Conservation (phyloP, 805 yeast genomes). For the Candida patagonica region DNA sequence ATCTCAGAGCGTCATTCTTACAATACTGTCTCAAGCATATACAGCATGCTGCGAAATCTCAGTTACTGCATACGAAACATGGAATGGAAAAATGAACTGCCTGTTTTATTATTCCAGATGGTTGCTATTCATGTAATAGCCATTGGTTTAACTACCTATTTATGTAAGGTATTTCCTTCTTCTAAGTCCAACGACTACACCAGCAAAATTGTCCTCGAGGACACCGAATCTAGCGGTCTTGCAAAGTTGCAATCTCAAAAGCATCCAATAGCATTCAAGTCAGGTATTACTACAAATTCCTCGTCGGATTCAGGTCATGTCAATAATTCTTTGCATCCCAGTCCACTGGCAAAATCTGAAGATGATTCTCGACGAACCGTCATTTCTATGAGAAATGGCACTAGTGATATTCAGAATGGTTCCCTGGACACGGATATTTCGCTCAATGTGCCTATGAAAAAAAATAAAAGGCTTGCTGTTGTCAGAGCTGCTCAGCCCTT, state of each 20-base stretch:
- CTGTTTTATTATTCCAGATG: conserved; percentile 20
- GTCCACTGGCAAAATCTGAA: conserved; percentile 12
- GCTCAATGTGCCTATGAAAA: conserved; percentile 17
- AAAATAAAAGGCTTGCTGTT: conserved; percentile 21
- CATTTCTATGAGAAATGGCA: neutral
- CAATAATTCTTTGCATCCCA: neutral
- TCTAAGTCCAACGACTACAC: conserved; percentile 1
- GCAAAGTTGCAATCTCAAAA: neutral
- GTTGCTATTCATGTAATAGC: conserved; percentile 28
- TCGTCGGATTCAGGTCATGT: neutral
- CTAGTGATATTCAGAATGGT: neutral
- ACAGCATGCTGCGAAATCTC: conserved; percentile 16
- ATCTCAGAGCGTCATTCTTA: neutral
- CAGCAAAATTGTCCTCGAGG: conserved; percentile 3
- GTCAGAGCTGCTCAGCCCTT: conserved; percentile 25
- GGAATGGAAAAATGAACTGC: conserved; percentile 23
- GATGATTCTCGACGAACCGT: conserved; percentile 14
- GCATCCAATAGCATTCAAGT: conserved; percentile 9
- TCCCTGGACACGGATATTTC: conserved; percentile 15
- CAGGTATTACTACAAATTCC: conserved; percentile 3
- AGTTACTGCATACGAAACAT: conserved; percentile 17
- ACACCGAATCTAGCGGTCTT: neutral
- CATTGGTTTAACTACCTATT: conserved; percentile 22
- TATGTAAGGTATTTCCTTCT: conserved; percentile 23
- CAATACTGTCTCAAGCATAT: conserved; percentile 17